Conservation (phyloP, 2,329 filamentous ascomycete genomes). For the Curvularia sp. region DNA sequence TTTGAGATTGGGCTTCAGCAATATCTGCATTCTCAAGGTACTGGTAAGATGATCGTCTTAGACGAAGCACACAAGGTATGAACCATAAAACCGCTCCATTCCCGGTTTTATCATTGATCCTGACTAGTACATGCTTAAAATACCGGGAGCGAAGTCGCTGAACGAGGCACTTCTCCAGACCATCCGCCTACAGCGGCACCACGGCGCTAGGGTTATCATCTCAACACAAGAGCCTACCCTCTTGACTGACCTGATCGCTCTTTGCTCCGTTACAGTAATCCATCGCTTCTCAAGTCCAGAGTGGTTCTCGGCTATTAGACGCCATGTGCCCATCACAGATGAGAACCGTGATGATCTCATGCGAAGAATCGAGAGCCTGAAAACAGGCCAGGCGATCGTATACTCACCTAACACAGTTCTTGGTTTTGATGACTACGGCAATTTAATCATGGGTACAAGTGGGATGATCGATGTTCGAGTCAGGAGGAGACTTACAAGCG, state of each 20-base stretch:
- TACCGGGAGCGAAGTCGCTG: constrained; percentile 62
- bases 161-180: constrained; percentile 68
- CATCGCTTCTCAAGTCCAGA: constrained; percentile 6
- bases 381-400: constrained; percentile 58
- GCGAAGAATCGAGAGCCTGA: constrained; percentile 36
- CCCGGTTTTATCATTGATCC: not conserved
- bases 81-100: not conserved
- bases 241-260: constrained; percentile 70
- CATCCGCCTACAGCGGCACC: constrained; percentile 74
- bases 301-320: constrained; percentile 4
- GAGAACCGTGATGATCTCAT: constrained; percentile 3
- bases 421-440: constrained; percentile 21
- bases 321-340: not conserved
- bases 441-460: constrained; percentile 17
- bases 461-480: constrained; percentile 35
- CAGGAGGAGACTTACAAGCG: constrained; percentile 26
- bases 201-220: constrained; percentile 71
- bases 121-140: constrained; percentile 63
- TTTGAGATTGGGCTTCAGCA: constrained; percentile 75
- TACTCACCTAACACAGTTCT: constrained; percentile 58
- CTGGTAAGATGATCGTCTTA: constrained; percentile 68
- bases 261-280: constrained; percentile 75
- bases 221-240: constrained; percentile 81
- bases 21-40: constrained; percentile 62
- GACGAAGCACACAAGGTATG: constrained; percentile 76